phyloP scores from a whole-genome alignment of 495 filamentous ascomycete genomes.

The Neurospora africana region DNA sequence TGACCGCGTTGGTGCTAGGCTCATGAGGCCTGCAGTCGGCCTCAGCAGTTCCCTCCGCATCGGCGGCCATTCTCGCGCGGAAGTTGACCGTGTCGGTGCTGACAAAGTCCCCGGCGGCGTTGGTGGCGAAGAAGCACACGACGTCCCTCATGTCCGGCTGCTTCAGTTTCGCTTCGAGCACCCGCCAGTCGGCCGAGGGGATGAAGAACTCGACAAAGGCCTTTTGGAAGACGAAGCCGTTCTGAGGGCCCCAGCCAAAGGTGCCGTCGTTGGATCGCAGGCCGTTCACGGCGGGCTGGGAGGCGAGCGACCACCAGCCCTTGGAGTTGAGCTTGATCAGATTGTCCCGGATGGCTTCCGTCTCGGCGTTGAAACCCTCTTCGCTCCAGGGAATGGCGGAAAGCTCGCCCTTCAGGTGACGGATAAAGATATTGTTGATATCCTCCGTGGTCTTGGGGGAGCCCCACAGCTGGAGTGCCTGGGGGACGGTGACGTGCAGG shows the following conservation, averaged over 20 bases:
- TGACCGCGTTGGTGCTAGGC: constrained; percentile 77
- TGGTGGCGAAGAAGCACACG: constrained; percentile 79
- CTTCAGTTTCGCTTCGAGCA: constrained; percentile 50
- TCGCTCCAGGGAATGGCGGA: constrained; percentile 87
- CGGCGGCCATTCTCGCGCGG: constrained; percentile 5
- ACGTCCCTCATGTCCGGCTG: constrained; percentile 44
- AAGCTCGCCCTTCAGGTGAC: constrained; percentile 66
- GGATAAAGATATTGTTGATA: constrained; percentile 67
- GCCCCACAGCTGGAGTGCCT: constrained; percentile 77
- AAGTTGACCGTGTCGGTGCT: constrained; percentile 42
- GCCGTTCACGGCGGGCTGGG: constrained; percentile 91
- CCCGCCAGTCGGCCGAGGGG: constrained; percentile 55
- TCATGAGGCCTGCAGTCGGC: constrained; percentile 10
- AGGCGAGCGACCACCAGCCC: constrained; percentile 94
- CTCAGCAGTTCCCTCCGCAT: background rate
- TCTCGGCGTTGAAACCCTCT: constrained; percentile 78
- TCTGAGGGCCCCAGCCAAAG: constrained; percentile 88
- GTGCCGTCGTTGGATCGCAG: constrained; percentile 60
- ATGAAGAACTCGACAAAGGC: constrained; percentile 96
- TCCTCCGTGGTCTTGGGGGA: constrained; percentile 56
- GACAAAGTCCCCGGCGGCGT: constrained; percentile 57
- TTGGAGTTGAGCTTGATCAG: constrained; percentile 67
- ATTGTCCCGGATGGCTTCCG: constrained; percentile 60
- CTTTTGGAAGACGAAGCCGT: constrained; percentile 96
- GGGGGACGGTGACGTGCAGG: constrained; percentile 66